These are phyloP conservation scores for Sclerotinia glacialis DNA, from an alignment of 2,329 filamentous ascomycete species.

Conservation along the genomic window DNA sequence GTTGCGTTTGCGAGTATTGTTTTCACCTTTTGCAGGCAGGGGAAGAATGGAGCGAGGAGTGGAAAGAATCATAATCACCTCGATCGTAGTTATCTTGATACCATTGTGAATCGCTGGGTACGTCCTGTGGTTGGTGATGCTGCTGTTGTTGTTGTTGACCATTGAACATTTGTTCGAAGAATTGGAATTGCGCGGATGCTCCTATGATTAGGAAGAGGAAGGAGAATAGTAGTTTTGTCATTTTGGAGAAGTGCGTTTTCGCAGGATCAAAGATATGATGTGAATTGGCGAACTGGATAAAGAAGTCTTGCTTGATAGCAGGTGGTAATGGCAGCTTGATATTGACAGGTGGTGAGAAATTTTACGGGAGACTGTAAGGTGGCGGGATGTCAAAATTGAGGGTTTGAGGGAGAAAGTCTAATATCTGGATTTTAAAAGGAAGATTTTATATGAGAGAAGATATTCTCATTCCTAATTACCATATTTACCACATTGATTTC, in stretches of 20 bases:
- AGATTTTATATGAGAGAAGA: no score
- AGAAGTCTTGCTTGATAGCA: neutral
- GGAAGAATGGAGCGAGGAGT: neutral
- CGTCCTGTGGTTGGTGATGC: conserved; percentile 64
- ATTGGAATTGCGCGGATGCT: conserved; percentile 80
- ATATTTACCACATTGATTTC: neutral
- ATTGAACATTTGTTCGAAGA: conserved; percentile 98
- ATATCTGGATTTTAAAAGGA: neutral
- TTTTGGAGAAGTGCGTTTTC: conserved; percentile 19
- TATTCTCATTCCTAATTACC: neutral
- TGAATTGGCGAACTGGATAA: neutral
- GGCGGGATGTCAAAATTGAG: conserved; percentile 11
- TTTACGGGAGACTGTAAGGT: conserved; percentile 15
- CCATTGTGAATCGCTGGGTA: conserved; percentile 76
- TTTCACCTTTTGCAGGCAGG: neutral
- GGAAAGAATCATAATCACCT: conserved; percentile 47
- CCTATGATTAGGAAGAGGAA: conserved; percentile 59
- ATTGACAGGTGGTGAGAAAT: conserved; percentile 21
- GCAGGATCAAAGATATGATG: neutral
- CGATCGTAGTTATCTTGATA: conserved; percentile 70
- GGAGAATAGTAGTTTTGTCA: conserved; percentile 36
- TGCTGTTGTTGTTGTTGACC: conserved; percentile 54
- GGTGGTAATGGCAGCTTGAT: conserved; percentile 2
- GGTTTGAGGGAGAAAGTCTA: neutral
- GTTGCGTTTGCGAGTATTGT: neutral